phyloP scores from a whole-genome alignment of 1,139 yeast species.

The Pichia sp. region DNA sequence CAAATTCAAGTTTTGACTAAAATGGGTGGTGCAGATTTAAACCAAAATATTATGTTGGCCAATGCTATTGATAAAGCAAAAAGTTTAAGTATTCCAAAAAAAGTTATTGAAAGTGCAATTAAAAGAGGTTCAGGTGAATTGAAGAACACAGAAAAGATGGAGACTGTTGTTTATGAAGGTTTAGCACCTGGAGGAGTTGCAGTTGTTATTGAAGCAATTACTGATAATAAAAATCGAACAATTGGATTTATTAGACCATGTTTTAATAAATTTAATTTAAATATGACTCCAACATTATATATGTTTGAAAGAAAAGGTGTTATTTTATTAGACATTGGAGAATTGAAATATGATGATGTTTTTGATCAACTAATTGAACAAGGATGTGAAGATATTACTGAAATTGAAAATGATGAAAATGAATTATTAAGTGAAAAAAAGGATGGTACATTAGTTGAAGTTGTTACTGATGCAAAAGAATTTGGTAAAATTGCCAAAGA shows the following conservation, averaged over 20 bases:
- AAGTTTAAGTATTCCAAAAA: slow-evolving; percentile 72
- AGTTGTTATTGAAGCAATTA: slow-evolving; percentile 72
- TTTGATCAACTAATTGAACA: slow-evolving; percentile 70
- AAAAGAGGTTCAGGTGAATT: slow-evolving; percentile 72
- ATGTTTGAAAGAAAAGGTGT: slow-evolving; percentile 75
- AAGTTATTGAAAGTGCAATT: slow-evolving; percentile 78
- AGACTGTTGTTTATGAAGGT: slow-evolving; percentile 70
- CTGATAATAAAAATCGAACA: slow-evolving; percentile 84
- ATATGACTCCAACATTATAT: slow-evolving; percentile 69
- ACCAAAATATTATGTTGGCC: slow-evolving; percentile 58
- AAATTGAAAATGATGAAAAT: slow-evolving; percentile 31
- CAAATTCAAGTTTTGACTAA: slow-evolving; percentile 71
- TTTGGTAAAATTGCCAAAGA: slow-evolving; percentile 56
- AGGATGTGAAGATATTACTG: slow-evolving; percentile 76
- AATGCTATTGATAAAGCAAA: slow-evolving; percentile 76
- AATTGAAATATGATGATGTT: slow-evolving; percentile 29
- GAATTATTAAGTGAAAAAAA: slow-evolving; percentile 8
- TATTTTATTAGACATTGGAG: slow-evolving; percentile 42
- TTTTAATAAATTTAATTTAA: slow-evolving; percentile 59
- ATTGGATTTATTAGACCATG: slow-evolving; percentile 70
- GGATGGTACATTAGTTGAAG: slow-evolving; percentile 27
- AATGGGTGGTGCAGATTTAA: slow-evolving; percentile 57
- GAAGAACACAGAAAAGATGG: slow-evolving; percentile 34
- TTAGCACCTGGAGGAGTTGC: slow-evolving; percentile 92
- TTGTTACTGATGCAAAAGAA: slow-evolving; percentile 56